Conservation (phyloP, 192 early-diverging fungal genomes). For the Thamnidium elegans region DNA sequence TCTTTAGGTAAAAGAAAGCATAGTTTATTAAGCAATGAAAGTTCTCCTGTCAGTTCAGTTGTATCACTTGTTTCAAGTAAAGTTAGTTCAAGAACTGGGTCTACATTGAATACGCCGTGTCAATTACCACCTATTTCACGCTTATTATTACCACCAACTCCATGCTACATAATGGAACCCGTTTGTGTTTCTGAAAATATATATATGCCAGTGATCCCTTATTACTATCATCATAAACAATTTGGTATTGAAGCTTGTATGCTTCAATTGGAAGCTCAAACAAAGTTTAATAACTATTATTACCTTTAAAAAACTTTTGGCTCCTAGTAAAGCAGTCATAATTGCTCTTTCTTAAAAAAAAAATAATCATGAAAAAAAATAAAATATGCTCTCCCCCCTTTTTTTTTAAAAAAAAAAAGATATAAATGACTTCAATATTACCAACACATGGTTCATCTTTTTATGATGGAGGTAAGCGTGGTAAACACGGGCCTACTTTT, state of each 20-base stretch:
- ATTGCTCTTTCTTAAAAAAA: not conserved
- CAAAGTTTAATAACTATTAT: too few species aligned
- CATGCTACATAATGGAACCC: too few species aligned
- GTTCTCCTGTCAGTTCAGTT: not conserved
- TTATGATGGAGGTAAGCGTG: not conserved
- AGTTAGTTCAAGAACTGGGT: too few species aligned
- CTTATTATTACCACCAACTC: not conserved
- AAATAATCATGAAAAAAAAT: not conserved
- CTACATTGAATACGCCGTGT: not conserved
- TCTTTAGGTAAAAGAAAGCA: not conserved
- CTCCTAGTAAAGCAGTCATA: not conserved
- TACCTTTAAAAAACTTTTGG: too few species aligned
- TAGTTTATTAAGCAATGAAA: not conserved
- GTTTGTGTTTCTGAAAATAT: too few species aligned
- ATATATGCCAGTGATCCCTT: slow-evolving; percentile 9
- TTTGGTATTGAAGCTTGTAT: slow-evolving; percentile 22
- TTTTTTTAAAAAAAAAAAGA: not conserved
- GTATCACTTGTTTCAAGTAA: not conserved
- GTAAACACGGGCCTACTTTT: not conserved
- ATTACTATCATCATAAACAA: slow-evolving; percentile 18
- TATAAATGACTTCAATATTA: slow-evolving; percentile 3
- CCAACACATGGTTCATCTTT: not conserved
- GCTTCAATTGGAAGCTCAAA: not conserved
- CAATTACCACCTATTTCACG: slow-evolving; percentile 3
- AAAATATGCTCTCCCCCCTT: not conserved